phyloP scores from a whole-genome alignment of 1,284 basidiomycete species.

The Trametes hirsuta region DNA sequence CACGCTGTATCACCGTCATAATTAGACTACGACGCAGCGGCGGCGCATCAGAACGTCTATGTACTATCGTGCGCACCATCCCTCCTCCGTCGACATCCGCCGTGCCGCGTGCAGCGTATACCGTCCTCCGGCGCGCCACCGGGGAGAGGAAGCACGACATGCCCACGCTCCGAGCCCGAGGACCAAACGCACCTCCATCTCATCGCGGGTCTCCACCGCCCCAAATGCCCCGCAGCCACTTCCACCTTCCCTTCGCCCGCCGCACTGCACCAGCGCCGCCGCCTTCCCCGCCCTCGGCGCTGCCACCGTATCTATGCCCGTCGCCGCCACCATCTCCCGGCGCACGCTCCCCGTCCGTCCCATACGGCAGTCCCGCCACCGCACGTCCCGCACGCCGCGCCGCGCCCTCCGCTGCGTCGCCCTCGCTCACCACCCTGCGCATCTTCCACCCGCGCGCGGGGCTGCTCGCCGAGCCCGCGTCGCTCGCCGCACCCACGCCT shows the following conservation, averaged over 20 bases:
- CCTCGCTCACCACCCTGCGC: conserved; percentile 31
- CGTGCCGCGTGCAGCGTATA: background rate
- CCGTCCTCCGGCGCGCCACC: no score
- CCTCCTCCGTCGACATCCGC: conserved; percentile 6
- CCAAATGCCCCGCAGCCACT: conserved; percentile 39
- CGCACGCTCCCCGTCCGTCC: conserved; percentile 10
- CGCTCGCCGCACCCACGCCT: conserved; percentile 16
- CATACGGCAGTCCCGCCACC: conserved; percentile 16
- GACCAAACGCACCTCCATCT: background rate
- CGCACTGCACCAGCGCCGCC: background rate
- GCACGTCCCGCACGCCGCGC: background rate
- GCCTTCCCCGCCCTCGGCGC: background rate
- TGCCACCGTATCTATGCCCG: background rate
- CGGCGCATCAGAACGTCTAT: conserved; percentile 3
- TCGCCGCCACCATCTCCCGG: background rate
- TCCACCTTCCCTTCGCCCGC: conserved; percentile 36
- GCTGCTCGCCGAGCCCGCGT: conserved; percentile 5
- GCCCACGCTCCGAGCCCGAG: background rate
- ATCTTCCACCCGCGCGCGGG: conserved; percentile 15
- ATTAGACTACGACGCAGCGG: no score
- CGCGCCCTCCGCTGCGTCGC: conserved; percentile 15
- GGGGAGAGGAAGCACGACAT: no score
- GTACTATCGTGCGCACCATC: conserved; percentile 1
- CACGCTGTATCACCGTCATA: no score
- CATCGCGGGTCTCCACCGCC: conserved; percentile 8